Percentiles rank a stretch among this genome's conserved stretches.
Conservation (phyloP, 2,329 filamentous ascomycete genomes). For the Biscogniauxia marginata region DNA sequence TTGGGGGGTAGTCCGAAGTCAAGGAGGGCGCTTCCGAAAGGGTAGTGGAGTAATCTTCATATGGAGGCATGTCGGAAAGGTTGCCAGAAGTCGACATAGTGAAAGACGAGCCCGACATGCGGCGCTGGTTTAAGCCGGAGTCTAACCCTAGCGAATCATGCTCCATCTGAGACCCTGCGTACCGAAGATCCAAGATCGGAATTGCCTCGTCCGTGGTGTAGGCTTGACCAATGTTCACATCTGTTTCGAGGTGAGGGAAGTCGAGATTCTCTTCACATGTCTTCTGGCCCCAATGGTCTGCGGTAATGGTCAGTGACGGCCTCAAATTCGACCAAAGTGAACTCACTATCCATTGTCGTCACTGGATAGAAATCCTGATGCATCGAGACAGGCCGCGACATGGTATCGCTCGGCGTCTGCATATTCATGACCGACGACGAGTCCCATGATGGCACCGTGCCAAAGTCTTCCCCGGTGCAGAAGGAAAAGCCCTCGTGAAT, state of each 20-base stretch:
- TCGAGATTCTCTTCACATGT: conserved; percentile 57
- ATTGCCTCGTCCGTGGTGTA: conserved; percentile 63
- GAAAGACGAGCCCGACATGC: conserved; percentile 72
- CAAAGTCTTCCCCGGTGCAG: conserved; percentile 53
- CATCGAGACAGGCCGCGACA: conserved; percentile 55
- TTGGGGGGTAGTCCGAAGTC: conserved; percentile 63
- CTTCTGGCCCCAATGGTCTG: conserved; percentile 54
- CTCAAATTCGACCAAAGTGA: conserved; percentile 6
- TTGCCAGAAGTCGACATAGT: conserved; percentile 67
- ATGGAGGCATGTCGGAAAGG: conserved; percentile 67
- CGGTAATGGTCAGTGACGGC: conserved; percentile 22
- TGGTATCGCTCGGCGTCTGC: conserved; percentile 50
- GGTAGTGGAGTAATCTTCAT: conserved; percentile 67
- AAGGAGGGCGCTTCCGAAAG: conserved; percentile 68
- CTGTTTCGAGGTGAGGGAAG: conserved; percentile 53
- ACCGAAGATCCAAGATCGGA: conserved; percentile 60
- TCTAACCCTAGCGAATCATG: conserved; percentile 51
- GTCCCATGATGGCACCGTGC: conserved; percentile 56
- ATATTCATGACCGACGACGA: conserved; percentile 50
- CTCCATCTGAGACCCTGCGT: conserved; percentile 47
- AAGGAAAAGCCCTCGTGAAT: conserved; percentile 63
- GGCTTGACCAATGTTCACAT: conserved; percentile 61
- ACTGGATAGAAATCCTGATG: conserved; percentile 57
- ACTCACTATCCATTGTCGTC: conserved; percentile 50
- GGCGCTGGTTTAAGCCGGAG: conserved; percentile 53